Percentiles rank a stretch among this genome's conserved stretches.
phyloP scores from a whole-genome alignment of 768 basidiomycete genomes.

The Rhodotorula taiwanensis region DNA sequence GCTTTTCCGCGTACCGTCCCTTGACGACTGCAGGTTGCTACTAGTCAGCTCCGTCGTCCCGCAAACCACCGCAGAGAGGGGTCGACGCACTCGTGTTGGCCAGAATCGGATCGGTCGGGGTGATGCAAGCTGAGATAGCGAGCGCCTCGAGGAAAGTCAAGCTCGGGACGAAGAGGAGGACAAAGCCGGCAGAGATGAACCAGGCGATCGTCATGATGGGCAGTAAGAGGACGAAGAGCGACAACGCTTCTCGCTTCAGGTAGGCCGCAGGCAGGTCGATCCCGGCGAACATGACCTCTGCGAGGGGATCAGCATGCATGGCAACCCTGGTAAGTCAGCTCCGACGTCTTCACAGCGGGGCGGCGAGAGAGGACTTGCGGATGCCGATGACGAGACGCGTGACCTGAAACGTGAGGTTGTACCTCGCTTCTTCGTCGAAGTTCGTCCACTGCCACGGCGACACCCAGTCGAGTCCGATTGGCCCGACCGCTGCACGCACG shows the following conservation, averaged over 20 bases:
- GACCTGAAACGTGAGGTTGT: conserved; percentile 40
- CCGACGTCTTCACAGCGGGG: no score
- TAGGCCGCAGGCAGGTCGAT: conserved; percentile 46
- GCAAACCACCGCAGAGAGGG: no score
- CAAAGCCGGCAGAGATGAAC: conserved; percentile 45
- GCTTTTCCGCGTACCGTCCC: conserved; percentile 48
- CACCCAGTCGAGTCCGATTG: conserved; percentile 44
- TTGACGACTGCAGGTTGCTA: conserved; percentile 31
- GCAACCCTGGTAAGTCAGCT: no score
- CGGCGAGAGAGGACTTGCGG: conserved; percentile 1
- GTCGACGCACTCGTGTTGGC: conserved; percentile 40
- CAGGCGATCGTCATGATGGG: conserved; percentile 48
- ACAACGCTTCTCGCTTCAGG: conserved; percentile 43
- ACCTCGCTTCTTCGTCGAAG: conserved; percentile 16
- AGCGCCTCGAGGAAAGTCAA: conserved; percentile 46
- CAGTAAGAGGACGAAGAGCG: conserved; percentile 44
- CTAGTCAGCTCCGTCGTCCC: neutral
- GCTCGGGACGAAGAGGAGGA: conserved; percentile 46
- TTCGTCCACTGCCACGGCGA: conserved; percentile 44
- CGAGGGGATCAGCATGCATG: no score
- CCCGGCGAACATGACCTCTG: conserved; percentile 42
- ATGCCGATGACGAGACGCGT: conserved; percentile 47
- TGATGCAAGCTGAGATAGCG: conserved; percentile 47
- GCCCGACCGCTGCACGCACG: conserved; percentile 44
- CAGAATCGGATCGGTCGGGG: conserved; percentile 49